Base-by-base conservation (phyloP, 805 yeast genomes). In the Grigorovia jiainica region DNA sequence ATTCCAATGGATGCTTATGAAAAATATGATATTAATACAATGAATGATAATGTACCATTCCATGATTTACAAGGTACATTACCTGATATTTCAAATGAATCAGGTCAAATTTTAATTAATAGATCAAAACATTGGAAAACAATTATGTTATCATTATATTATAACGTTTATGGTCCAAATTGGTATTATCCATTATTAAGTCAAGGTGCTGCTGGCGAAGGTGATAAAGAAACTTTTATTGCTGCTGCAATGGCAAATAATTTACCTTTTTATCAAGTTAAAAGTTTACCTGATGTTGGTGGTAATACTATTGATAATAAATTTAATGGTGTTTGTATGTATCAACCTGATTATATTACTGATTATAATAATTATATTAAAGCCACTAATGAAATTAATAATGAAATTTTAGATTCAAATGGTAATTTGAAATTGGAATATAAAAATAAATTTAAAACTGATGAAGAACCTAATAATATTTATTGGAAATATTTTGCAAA, bases 161-260 rank as follows among this genome's bases (percentile, higher is more conserved):
- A 82, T 57, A 82, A 82, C 53, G 63, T 78, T 10, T 65, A 65
- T 58, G 92, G 92, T 0, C 86, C 86, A 15, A 60, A 71, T 20
- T 76, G 69, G 58, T 82, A 77, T 57, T 82, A 82, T 54, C 84
- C 82, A 19, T 60, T 82, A 38, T 63, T 82, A 47, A 76, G 85
- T 0, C 92, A 82, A 58, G 86, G 86, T 9, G 72, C 77, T 31
- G 83, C 86, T 2, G 90, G 89, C 15, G 82, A 81, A 58, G 89
- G 89, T 42, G 90, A 82, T 55, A 82, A 82, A 54, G 89, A 82
- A 48, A 80, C 89, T 0, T 81, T 82, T 53, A 73, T 76, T 17
- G 73, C 80, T 1, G 85, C 84, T 0, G 79, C 84, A 1, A 66
- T 68, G 31, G 80, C 64, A 0, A 52, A 71, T 53, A 48, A 59